Conservation (phyloP, 805 yeast species). For the Candida wancherniae region DNA sequence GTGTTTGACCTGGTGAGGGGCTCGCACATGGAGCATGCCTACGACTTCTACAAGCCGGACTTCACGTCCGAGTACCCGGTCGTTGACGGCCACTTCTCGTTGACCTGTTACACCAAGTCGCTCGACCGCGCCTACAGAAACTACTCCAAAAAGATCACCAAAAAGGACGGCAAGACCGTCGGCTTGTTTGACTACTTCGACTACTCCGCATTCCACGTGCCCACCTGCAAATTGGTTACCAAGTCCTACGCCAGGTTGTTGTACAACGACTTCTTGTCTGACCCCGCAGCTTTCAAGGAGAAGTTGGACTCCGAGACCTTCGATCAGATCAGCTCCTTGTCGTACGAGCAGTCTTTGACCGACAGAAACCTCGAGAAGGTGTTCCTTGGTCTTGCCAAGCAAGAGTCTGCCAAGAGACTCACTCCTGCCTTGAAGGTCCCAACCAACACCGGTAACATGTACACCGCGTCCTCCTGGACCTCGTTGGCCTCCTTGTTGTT, state of each 20-base stretch:
- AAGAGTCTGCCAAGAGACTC: slow-evolving; percentile 60
- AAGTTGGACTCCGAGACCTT: slow-evolving; percentile 47
- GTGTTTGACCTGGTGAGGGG: slow-evolving; percentile 89
- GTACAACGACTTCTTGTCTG: slow-evolving; percentile 78
- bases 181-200: slow-evolving; percentile 72
- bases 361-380: slow-evolving; percentile 83
- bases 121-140: slow-evolving; percentile 79
- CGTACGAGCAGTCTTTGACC: slow-evolving; percentile 72
- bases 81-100: slow-evolving; percentile 95
- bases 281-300: slow-evolving; percentile 54
- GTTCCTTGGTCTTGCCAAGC: slow-evolving; percentile 74
- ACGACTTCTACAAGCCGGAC: slow-evolving; percentile 98
- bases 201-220: slow-evolving; percentile 95
- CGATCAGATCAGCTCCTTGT: slow-evolving; percentile 44
- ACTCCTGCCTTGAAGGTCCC: slow-evolving; percentile 79
- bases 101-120: slow-evolving; percentile 91
- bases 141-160: slow-evolving; percentile 68
- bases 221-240: slow-evolving; percentile 91
- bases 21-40: slow-evolving; percentile 91
- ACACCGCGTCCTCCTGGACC: slow-evolving; percentile 90
- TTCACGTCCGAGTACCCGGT: slow-evolving; percentile 94
- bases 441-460: slow-evolving; percentile 97
- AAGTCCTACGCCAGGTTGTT: slow-evolving; percentile 90
- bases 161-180: slow-evolving; percentile 45
- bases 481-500: slow-evolving; percentile 77